phyloP scores from a whole-genome alignment of 2,329 filamentous ascomycete genomes.

The Penicillium sp. region DNA sequence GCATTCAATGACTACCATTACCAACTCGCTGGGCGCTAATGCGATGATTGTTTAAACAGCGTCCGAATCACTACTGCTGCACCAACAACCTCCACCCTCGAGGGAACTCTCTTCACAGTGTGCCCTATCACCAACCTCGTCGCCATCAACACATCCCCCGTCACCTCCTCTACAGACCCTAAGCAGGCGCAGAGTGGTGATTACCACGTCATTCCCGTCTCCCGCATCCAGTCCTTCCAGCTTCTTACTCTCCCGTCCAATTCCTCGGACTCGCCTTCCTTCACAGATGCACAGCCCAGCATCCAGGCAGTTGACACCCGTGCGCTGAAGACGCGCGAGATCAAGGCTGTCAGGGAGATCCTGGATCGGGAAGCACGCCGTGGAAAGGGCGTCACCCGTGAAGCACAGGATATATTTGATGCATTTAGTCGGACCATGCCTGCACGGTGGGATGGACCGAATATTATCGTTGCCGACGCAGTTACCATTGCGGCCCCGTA shows the following conservation, averaged over 20 bases:
- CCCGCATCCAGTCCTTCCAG: slow-evolving; percentile 59
- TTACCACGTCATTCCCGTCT: slow-evolving; percentile 62
- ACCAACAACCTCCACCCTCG: slow-evolving; percentile 52
- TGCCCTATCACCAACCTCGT: slow-evolving; percentile 62
- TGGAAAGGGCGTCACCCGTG: slow-evolving; percentile 60
- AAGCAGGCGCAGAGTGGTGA: slow-evolving; percentile 49
- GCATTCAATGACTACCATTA: not conserved
- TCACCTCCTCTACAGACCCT: slow-evolving; percentile 35
- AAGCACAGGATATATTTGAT: slow-evolving; percentile 65
- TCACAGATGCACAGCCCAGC: slow-evolving; percentile 48
- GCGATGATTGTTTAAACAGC: slow-evolving; percentile 34
- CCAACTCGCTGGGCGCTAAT: not conserved
- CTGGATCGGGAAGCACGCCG: slow-evolving; percentile 59
- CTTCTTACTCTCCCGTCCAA: slow-evolving; percentile 47
- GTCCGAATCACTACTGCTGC: slow-evolving; percentile 59
- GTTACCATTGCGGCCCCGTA: slow-evolving; percentile 62
- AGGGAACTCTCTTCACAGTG: slow-evolving; percentile 63
- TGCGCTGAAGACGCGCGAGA: slow-evolving; percentile 56
- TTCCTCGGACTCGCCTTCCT: slow-evolving; percentile 38
- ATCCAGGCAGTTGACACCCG: slow-evolving; percentile 53
- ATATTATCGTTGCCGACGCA: slow-evolving; percentile 61
- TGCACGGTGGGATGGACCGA: slow-evolving; percentile 58
- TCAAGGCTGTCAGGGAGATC: slow-evolving; percentile 55
- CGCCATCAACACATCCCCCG: slow-evolving; percentile 57
- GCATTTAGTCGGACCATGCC: slow-evolving; percentile 61